A percentile compares a stretch with the other conserved stretches of the same genome.
phyloP scores from a whole-genome alignment of 345 rosid genomes.

The Hibiscus mutabilis region DNA sequence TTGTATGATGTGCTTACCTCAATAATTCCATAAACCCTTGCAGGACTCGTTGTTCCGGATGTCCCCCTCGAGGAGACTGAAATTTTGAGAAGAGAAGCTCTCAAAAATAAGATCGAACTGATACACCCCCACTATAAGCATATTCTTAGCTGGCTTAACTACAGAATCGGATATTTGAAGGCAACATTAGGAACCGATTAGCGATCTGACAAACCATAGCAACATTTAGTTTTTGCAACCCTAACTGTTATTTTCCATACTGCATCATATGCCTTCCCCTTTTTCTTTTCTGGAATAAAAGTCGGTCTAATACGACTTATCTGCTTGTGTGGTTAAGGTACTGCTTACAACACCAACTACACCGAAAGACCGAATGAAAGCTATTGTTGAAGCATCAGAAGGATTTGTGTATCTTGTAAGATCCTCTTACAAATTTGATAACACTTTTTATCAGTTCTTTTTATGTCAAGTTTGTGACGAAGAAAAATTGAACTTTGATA shows the following conservation, averaged over 20 bases:
- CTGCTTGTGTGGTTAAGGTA: conserved; percentile 37
- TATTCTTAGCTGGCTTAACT: neutral
- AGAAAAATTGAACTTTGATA: no score
- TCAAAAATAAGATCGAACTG: conserved; percentile 66
- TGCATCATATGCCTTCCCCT: neutral
- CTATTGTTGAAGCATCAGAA: conserved; percentile 80
- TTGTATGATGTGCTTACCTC: neutral
- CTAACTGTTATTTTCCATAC: neutral
- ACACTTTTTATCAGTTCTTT: neutral
- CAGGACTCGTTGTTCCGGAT: conserved; percentile 93
- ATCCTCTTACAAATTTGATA: conserved; percentile 3
- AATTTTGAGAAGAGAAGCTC: conserved; percentile 61
- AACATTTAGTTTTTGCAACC: neutral
- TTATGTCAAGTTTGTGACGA: neutral
- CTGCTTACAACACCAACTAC: conserved; percentile 85
- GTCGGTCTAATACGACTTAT: neutral
- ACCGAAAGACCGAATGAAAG: conserved; percentile 58
- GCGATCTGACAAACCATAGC: neutral
- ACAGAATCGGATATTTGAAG: neutral
- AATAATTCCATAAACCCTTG: conserved; percentile 6
- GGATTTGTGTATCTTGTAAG: conserved; percentile 87
- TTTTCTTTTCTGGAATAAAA: neutral
- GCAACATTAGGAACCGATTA: neutral
- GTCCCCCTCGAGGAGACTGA: conserved; percentile 94
- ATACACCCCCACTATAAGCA: conserved; percentile 21